Conservation (phyloP, 352 stramenopile genomes). For the Globisporangium apiculatum region DNA sequence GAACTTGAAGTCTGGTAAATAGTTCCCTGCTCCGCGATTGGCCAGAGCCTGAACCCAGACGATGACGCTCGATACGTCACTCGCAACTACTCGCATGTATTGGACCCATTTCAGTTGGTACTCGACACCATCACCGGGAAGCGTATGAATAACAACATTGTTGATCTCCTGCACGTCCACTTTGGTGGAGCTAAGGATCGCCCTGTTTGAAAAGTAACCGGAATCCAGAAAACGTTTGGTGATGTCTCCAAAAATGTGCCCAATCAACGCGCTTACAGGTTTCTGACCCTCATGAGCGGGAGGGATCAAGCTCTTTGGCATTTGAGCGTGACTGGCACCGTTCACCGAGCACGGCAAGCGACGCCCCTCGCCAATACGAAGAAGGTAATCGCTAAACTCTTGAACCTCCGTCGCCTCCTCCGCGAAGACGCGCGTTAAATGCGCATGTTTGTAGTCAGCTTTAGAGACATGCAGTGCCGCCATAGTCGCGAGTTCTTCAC, state of each 20-base stretch:
- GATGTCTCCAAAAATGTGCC: conserved; percentile 1
- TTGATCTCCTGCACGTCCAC: conserved; percentile 1
- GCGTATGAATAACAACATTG: background rate
- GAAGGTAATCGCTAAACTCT: background rate
- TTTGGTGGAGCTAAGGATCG: background rate
- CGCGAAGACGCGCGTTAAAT: background rate
- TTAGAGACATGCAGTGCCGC: background rate
- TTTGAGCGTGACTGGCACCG: background rate
- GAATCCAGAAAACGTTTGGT: background rate
- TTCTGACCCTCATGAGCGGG: background rate
- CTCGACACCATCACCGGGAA: background rate
- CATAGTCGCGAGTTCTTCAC: background rate
- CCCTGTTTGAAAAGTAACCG: background rate
- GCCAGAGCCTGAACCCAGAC: too few species aligned
- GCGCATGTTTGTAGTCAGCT: background rate
- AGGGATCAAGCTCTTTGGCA: background rate
- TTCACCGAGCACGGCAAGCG: background rate
- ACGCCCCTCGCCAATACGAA: background rate
- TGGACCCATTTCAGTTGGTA: too few species aligned
- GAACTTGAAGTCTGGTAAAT: too few species aligned
- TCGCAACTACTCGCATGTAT: too few species aligned
- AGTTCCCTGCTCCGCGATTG: too few species aligned
- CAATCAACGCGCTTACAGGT: background rate
- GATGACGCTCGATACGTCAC: too few species aligned
- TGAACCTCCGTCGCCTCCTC: background rate